phyloP scores from a whole-genome alignment of 139 green algal genomes.

The Pseudopediastrum boryanum region DNA sequence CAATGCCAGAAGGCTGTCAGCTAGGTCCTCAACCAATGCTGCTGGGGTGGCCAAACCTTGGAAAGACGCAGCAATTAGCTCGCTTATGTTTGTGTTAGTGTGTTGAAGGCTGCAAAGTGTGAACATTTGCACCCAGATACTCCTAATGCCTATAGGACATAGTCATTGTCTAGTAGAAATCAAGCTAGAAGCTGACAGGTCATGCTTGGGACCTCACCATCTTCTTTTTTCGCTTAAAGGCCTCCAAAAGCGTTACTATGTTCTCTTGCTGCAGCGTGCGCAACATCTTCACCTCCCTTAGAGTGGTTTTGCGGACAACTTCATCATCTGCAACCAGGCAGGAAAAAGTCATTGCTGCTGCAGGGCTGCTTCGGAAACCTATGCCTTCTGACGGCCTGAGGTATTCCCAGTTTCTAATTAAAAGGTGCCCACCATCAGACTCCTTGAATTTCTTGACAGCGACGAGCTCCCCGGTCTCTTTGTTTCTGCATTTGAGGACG shows the following conservation, averaged over 20 bases:
- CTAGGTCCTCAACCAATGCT: too few species aligned
- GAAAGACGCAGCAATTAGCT: too few species aligned
- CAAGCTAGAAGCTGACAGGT: too few species aligned
- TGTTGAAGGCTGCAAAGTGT: too few species aligned
- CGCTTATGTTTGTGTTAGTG: too few species aligned
- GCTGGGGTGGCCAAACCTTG: too few species aligned
- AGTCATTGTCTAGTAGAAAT: too few species aligned
- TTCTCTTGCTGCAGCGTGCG: conserved; percentile 78
- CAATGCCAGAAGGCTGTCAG: not conserved
- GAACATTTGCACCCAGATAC: too few species aligned
- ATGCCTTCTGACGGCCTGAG: not conserved
- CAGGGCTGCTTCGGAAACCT: not conserved
- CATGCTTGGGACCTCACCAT: too few species aligned
- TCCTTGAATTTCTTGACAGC: conserved; percentile 96
- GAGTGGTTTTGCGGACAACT: conserved; percentile 84
- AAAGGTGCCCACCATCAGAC: conserved; percentile 50
- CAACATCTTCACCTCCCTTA: conserved; percentile 89
- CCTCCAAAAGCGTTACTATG: conserved; percentile 90
- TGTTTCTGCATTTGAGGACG: conserved; percentile 85
- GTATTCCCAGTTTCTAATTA: not conserved
- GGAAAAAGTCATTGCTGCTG: not conserved
- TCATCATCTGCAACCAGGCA: conserved; percentile 68
- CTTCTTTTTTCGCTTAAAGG: conserved; percentile 80
- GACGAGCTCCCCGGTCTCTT: conserved; percentile 81
- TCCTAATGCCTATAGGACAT: too few species aligned